Conservation (phyloP, 129 eudicot genomes). For the Tagetes patula region DNA sequence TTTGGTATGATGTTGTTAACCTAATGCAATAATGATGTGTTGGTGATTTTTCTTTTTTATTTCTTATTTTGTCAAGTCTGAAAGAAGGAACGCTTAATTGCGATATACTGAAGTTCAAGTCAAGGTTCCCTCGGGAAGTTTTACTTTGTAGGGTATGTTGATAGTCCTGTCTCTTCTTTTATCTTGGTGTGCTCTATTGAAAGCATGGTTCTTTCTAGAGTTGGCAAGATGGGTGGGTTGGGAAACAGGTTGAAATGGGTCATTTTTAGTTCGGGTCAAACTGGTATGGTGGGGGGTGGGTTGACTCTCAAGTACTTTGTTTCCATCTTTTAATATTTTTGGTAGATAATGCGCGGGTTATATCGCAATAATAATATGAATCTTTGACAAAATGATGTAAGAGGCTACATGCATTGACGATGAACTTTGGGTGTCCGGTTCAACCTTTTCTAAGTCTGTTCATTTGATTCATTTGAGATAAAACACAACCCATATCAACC, state of each 20-base stretch:
- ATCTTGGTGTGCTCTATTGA: neutral
- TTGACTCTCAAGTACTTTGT: neutral
- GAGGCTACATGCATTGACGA: neutral
- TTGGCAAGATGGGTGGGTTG: neutral
- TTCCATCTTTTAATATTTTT: neutral
- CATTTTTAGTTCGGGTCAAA: neutral
- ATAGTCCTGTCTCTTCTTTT: neutral
- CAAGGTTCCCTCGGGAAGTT: constrained; percentile 95
- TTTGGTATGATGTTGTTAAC: neutral
- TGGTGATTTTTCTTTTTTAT: constrained; percentile 1
- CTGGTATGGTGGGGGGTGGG: neutral
- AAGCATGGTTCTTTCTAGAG: neutral
- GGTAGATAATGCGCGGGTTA: neutral
- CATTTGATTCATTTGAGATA: neutral
- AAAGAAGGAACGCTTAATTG: constrained; percentile 88
- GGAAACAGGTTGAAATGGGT: neutral
- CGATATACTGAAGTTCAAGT: constrained; percentile 84
- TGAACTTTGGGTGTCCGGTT: neutral
- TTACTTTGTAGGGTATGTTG: constrained; percentile 81
- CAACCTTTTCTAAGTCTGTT: neutral
- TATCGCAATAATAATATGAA: neutral
- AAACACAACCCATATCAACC: neutral
- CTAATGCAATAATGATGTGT: neutral
- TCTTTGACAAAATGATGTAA: neutral
- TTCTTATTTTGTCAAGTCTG: constrained; percentile 43